These are phyloP conservation scores for Trichosporon coremiiforme DNA, from an alignment of 1,284 basidiomycete genomes.

Conservation along the genomic window DNA sequence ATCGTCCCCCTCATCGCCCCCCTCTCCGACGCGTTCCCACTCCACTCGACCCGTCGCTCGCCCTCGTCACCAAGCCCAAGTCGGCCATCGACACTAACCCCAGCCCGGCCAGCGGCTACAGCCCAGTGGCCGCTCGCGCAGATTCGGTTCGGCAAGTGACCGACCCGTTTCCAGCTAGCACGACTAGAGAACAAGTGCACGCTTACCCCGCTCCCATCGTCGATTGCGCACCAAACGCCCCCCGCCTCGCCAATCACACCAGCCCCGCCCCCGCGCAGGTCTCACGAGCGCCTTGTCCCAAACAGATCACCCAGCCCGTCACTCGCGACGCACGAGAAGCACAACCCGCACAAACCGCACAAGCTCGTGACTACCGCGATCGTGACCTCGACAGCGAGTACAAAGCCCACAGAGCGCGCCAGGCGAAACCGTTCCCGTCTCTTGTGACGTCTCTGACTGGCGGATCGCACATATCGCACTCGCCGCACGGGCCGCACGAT, in stretches of 20 bases:
- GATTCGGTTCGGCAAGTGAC: not conserved
- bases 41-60: slow-evolving; percentile 5
- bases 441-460: slow-evolving; percentile 9
- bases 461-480: not conserved
- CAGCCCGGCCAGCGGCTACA: not conserved
- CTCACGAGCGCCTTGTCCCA: not conserved
- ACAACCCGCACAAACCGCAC: no score
- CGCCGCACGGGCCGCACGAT: slow-evolving; percentile 1
- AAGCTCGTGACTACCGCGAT: not conserved
- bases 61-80: not conserved
- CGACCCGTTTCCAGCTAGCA: not conserved
- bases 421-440: not conserved
- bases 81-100: not conserved
- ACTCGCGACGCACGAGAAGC: not conserved
- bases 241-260: no score
- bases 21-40: not conserved
- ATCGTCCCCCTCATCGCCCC: no score
- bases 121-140: not conserved
- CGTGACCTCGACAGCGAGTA: not conserved
- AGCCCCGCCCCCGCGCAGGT: not conserved
- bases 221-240: not conserved
- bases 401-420: not conserved
- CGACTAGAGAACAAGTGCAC: not conserved
- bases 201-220: not conserved
- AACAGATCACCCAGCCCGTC: not conserved